A percentile compares a stretch with the other conserved stretches of the same genome.
These are phyloP conservation scores for Scleroderma bovista DNA, from an alignment of 768 basidiomycete species.

Conservation along the genomic window DNA sequence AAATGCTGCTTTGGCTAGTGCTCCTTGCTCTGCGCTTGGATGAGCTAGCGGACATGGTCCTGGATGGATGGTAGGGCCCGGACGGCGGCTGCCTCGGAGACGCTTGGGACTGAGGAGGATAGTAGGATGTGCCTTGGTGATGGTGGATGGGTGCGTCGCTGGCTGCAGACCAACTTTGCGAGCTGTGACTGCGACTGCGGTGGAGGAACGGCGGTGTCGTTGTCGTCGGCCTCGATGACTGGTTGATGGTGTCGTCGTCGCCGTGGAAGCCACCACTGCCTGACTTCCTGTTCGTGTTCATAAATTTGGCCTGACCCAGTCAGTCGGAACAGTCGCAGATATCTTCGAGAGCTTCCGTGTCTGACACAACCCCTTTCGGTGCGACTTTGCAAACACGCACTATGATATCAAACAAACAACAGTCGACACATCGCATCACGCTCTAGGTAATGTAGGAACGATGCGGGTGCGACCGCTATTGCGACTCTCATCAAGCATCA, in stretches of 20 bases:
- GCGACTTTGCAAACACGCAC: no score
- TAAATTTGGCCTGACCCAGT: not conserved
- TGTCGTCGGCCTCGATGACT: conserved; percentile 17
- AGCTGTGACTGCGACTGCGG: conserved; percentile 45
- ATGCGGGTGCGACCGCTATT: no score
- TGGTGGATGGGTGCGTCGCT: conserved; percentile 48
- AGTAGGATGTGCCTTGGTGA: conserved; percentile 66
- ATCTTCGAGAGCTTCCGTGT: no score
- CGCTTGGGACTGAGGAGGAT: conserved; percentile 34
- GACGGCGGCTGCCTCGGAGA: conserved; percentile 41
- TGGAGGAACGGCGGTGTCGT: conserved; percentile 38
- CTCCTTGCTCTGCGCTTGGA: conserved; percentile 49
- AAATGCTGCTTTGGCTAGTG: conserved; percentile 52
- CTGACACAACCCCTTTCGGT: no score
- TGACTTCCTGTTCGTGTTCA: not conserved
- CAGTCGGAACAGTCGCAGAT: no score
- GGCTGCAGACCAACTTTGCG: conserved; percentile 52
- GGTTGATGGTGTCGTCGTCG: conserved; percentile 6
- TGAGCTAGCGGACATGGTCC: conserved; percentile 50
- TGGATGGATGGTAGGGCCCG: conserved; percentile 25
- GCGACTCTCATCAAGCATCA: no score
- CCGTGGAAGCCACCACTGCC: not conserved
- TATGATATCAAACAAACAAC: no score
- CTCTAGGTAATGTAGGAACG: no score
- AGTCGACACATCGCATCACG: no score